A percentile compares a stretch with the other conserved stretches of the same genome.
phyloP scores from a whole-genome alignment of 1,284 basidiomycete genomes.

The Pterula multifida region DNA sequence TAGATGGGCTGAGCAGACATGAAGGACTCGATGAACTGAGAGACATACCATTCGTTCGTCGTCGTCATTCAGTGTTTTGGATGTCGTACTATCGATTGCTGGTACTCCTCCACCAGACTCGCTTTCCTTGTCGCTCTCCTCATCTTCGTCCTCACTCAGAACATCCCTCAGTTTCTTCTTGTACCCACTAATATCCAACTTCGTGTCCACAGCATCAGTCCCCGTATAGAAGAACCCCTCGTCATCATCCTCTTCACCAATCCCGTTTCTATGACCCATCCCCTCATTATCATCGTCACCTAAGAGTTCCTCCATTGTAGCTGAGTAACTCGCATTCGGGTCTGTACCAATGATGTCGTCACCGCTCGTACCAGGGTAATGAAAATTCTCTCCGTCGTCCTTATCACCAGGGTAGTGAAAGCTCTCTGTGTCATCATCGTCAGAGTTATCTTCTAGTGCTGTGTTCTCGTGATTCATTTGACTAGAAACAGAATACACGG shows the following conservation, averaged over 20 bases:
- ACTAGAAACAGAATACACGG: not conserved
- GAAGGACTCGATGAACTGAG: constrained; percentile 9
- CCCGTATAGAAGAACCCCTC: constrained; percentile 64
- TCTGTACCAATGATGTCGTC: not conserved
- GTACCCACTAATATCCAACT: constrained; percentile 29
- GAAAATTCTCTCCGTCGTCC: constrained; percentile 16
- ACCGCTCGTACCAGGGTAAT: not conserved
- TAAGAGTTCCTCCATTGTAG: constrained; percentile 38
- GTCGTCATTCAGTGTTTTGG: constrained; percentile 20
- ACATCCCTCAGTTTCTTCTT: constrained; percentile 61
- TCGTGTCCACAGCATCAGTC: constrained; percentile 37
- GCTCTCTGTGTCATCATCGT: not conserved
- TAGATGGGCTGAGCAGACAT: constrained; percentile 9
- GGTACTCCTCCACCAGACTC: constrained; percentile 30
- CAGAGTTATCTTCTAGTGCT: no score
- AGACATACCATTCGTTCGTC: constrained; percentile 29
- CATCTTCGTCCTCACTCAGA: constrained; percentile 29
- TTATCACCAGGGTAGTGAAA: constrained; percentile 20
- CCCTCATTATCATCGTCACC: constrained; percentile 34
- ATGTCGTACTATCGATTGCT: constrained; percentile 17
- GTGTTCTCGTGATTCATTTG: not conserved
- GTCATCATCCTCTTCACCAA: constrained; percentile 40
- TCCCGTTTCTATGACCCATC: constrained; percentile 22
- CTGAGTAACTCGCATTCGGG: not conserved
- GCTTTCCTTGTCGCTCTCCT: constrained; percentile 43